Base-by-base conservation (phyloP, 257 asterid genomes). In the Cordia subcordata region DNA sequence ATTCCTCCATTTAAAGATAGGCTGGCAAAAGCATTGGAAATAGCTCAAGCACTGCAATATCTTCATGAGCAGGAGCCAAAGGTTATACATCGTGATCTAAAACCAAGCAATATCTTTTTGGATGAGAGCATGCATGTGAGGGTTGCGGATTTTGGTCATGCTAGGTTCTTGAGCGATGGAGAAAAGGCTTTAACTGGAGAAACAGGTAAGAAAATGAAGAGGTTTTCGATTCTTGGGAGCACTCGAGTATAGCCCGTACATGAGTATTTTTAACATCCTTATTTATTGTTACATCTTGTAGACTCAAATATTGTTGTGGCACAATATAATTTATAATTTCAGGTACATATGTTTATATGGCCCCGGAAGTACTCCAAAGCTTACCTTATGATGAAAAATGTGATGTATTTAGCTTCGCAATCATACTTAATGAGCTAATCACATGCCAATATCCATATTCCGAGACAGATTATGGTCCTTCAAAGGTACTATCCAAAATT, bases 291-390 rank as follows among this genome's bases (percentile, higher is more conserved):
- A n/a, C n/a, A n/a, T n/a, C n/a, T n/a, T n/a, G n/a, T n/a, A n/a
- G n/a, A n/a, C n/a, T n/a, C n/a, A n/a, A n/a, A 6, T 27, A 27
- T 27, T 27, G 35, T 27, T 27, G 35, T 27, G 35, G 6, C 35
- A 27, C 35, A 27, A 27, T 27, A 3, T 27, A 27, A 3, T 27
- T 1, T 27, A 6, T n/a, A n/a, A n/a, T n/a, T 45, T 21, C 63
- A 85, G 94, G 94, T 59, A 85, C 96, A 16, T 88, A 74, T 62
- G 85, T 88, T 37, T 88, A 88, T 67, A 88, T 88, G 96, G 94
- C 96, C 16, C 96, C 94, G 0, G 96, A 88, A 75, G 84, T 88
- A 61, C 83, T 85, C 19, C 71, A 76, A 0, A 70, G 84, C 4
- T 74, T 73, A 13, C 88, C 94, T 18, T 85, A 88, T 32, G 87